Evolutionary conservation across 2,329 filamentous ascomycete species (phyloP).

Genomic region (Cercospora berteroae): DNA sequence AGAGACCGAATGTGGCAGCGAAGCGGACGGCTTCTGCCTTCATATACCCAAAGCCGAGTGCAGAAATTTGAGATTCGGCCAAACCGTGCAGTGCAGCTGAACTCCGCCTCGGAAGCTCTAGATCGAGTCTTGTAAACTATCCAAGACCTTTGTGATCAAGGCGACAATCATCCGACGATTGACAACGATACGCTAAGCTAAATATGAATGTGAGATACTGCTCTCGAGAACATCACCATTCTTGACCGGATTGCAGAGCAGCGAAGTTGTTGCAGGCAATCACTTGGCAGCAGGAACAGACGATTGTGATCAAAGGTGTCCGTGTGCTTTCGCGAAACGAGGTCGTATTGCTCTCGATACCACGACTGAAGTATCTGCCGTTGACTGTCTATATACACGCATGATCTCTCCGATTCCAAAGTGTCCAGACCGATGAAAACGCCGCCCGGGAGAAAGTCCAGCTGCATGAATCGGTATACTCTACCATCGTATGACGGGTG

Average conservation of each 20-base stretch:
- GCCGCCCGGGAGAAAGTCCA: too few relatives aligned
- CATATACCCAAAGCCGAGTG: not conserved
- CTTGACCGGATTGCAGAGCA: not conserved
- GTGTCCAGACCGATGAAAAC: not conserved
- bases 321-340: not conserved
- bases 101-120: not conserved
- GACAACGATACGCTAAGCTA: not conserved
- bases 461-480: not conserved
- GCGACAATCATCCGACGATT: not conserved
- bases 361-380: not conserved
- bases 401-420: not conserved
- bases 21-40: not conserved
- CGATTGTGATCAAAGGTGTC: not conserved
- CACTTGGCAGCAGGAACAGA: not conserved
- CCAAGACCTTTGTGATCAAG: not conserved
- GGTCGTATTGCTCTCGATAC: not conserved
- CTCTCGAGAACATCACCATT: not conserved
- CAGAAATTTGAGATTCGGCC: not conserved
- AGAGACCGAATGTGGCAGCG: not conserved
- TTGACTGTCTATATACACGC: not conserved
- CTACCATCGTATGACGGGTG: too few relatives aligned
- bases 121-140: not conserved
- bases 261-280: not conserved
- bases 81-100: not conserved
- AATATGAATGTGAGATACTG: not conserved